Evolutionary conservation across 768 basidiomycete genomes (phyloP).

Genomic region (Naganishia onofrii): DNA sequence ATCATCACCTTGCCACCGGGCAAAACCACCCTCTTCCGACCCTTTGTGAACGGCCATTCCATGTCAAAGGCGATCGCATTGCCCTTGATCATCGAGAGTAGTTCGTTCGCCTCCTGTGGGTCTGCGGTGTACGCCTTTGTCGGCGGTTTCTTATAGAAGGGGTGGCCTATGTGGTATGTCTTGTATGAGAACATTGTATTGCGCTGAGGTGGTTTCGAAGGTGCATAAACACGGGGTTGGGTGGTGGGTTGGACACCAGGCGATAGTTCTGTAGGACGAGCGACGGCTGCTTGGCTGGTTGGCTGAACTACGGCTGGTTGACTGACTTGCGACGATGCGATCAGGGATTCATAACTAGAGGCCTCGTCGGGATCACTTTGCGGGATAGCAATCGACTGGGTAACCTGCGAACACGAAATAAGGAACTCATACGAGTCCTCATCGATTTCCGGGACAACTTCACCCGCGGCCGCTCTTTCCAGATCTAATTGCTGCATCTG

Average conservation of each 20-base stretch:
- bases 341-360: too few species aligned
- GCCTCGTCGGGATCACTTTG: too few species aligned
- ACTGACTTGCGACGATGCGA: background rate
- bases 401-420: background rate
- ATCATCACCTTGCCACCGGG: slow-evolving; percentile 1
- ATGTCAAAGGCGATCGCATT: slow-evolving; percentile 46
- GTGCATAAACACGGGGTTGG: too few species aligned
- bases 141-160: slow-evolving; percentile 23
- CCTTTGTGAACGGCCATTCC: slow-evolving; percentile 43
- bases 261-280: too few species aligned
- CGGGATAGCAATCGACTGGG: background rate
- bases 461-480: background rate
- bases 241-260: too few species aligned
- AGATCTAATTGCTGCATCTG: background rate
- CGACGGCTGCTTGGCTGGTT: too few species aligned
- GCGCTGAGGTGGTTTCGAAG: background rate
- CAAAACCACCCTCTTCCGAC: background rate
- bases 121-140: slow-evolving; percentile 42
- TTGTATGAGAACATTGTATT: slow-evolving; percentile 36
- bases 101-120: slow-evolving; percentile 41
- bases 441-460: background rate
- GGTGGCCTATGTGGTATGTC: slow-evolving; percentile 19
- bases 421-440: background rate
- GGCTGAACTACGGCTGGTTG: background rate
- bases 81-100: slow-evolving; percentile 40